phyloP scores from a whole-genome alignment of 2,329 filamentous ascomycete species.

The Penicillium sp. region DNA sequence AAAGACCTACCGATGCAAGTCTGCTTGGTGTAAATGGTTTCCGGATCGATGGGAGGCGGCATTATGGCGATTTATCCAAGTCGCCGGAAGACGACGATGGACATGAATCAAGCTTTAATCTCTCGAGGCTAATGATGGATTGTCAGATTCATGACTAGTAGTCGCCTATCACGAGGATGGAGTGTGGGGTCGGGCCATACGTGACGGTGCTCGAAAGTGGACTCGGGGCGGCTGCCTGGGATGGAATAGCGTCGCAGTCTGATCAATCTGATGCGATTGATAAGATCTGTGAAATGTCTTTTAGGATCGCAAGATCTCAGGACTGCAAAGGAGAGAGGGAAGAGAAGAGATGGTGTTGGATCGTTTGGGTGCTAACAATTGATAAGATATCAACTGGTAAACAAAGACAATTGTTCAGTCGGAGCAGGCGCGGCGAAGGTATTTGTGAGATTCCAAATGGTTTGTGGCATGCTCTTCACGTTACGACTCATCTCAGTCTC shows the following conservation, averaged over 20 bases:
- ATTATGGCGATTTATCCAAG: slow-evolving; percentile 26
- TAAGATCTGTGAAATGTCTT: background rate
- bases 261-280: background rate
- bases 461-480: background rate
- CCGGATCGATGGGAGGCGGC: slow-evolving; percentile 70
- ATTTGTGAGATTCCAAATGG: background rate
- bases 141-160: background rate
- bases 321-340: background rate
- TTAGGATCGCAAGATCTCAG: background rate
- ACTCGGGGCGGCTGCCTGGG: background rate
- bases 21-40: slow-evolving; percentile 89
- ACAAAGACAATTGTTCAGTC: background rate
- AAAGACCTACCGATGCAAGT: slow-evolving; percentile 72
- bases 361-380: background rate
- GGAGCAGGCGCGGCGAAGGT: background rate
- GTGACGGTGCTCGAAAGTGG: background rate
- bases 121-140: background rate
- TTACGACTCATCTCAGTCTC: background rate
- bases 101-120: background rate
- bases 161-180: background rate
- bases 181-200: background rate
- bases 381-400: slow-evolving; percentile 1
- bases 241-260: background rate
- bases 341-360: background rate
- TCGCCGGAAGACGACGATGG: background rate